Evolutionary conservation across 2,329 filamentous ascomycete genomes (phyloP).

Genomic region (Tolypocladium cylindrosporum): DNA sequence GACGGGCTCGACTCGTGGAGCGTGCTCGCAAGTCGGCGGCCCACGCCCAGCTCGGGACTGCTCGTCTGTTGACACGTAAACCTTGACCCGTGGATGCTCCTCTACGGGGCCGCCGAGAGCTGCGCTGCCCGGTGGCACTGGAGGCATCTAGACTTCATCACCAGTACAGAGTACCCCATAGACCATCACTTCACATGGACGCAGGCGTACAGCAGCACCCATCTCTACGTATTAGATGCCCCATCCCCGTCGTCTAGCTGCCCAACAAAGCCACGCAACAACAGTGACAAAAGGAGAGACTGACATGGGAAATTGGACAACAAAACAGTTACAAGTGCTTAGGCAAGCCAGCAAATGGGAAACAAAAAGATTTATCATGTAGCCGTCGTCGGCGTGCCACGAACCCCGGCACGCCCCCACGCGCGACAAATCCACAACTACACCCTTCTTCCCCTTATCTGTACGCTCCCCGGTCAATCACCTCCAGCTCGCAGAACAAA

Average conservation of each 20-base stretch:
- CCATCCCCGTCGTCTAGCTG: background rate
- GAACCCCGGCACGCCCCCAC: conserved; percentile 17
- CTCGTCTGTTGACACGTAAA: background rate
- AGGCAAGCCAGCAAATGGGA: background rate
- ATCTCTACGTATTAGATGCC: background rate
- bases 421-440: conserved; percentile 11
- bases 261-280: background rate
- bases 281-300: background rate
- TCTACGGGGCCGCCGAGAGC: background rate
- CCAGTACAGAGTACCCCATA: too few species aligned
- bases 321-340: background rate
- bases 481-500: conserved; percentile 15
- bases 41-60: background rate
- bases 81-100: background rate
- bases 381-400: conserved; percentile 29
- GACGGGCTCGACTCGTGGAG: background rate
- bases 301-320: background rate
- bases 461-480: conserved; percentile 18
- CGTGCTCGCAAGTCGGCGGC: background rate
- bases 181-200: background rate
- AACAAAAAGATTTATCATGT: conserved; percentile 39
- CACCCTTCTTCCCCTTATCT: conserved; percentile 10
- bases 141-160: background rate
- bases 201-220: background rate
- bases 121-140: background rate